phyloP scores from a whole-genome alignment of 2,329 filamentous ascomycete species.

The Aspergillus hiratsukae region DNA sequence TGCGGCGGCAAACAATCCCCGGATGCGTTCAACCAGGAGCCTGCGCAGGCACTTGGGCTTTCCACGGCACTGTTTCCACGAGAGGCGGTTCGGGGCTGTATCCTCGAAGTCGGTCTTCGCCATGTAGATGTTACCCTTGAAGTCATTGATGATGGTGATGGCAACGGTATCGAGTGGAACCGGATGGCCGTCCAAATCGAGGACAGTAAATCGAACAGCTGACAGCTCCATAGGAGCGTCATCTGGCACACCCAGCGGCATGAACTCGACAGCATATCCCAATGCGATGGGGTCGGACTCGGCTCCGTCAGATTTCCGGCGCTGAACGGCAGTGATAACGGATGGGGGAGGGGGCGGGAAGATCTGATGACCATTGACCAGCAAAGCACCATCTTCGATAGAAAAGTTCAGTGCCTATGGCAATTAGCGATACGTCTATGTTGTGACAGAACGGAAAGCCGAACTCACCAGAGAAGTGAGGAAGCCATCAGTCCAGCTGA shows the following conservation, averaged over 20 bases:
- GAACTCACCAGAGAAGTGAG: conserved; percentile 34
- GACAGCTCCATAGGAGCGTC: conserved; percentile 34
- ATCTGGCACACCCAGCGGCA: conserved; percentile 25
- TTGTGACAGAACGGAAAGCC: neutral
- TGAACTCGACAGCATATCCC: conserved; percentile 42
- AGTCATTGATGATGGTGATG: conserved; percentile 36
- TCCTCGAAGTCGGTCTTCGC: conserved; percentile 35
- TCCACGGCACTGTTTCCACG: conserved; percentile 42
- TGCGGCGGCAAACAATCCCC: conserved; percentile 33
- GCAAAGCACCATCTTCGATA: conserved; percentile 29
- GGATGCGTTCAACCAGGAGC: conserved; percentile 38
- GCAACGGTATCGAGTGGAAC: conserved; percentile 43
- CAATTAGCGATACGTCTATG: conserved; percentile 1
- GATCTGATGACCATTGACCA: conserved; percentile 37
- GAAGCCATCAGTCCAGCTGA: conserved; percentile 32
- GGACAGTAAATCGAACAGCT: conserved; percentile 42
- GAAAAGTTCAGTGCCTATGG: conserved; percentile 34
- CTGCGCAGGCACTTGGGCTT: conserved; percentile 36
- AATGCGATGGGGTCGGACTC: conserved; percentile 34
- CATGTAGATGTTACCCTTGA: conserved; percentile 34
- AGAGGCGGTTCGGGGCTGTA: conserved; percentile 31
- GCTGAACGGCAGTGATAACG: conserved; percentile 31
- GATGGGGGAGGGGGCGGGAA: conserved; percentile 33
- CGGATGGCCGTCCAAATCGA: conserved; percentile 40
- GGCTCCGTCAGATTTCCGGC: conserved; percentile 32